phyloP scores from a whole-genome alignment of 305 asterid genomes.

The Fraxinus velutina region DNA sequence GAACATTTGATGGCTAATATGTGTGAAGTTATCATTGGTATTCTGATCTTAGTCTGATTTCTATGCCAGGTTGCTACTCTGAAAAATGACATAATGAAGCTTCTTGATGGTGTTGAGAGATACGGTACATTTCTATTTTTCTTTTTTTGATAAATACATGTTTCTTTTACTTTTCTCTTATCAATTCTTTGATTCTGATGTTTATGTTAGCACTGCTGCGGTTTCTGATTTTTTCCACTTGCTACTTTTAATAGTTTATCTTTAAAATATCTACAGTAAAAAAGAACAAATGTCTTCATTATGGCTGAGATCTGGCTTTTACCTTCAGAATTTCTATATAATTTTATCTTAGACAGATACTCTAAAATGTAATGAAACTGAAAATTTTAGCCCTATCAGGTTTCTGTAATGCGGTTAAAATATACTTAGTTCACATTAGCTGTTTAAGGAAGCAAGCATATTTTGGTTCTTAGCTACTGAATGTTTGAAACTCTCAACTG shows the following conservation, averaged over 20 bases:
- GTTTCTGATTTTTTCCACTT: not conserved
- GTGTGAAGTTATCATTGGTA: conserved; percentile 11
- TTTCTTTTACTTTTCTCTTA: not conserved
- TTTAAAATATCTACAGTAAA: not conserved
- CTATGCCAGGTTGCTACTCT: conserved; percentile 59
- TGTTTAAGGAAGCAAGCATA: not conserved
- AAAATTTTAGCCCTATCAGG: not conserved
- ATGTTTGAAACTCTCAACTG: not conserved
- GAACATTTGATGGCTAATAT: conserved; percentile 6
- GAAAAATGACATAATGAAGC: conserved; percentile 72
- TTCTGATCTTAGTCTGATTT: conserved; percentile 28
- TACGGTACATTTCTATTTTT: conserved; percentile 47
- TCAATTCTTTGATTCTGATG: not conserved
- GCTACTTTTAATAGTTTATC: not conserved
- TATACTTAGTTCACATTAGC: not conserved
- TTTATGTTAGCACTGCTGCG: not conserved
- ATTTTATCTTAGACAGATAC: not conserved
- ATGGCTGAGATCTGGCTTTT: conserved; percentile 7
- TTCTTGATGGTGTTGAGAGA: conserved; percentile 77
- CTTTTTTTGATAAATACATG: not conserved
- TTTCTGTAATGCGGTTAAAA: not conserved
- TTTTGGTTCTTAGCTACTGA: conserved; percentile 11
- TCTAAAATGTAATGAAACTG: not conserved
- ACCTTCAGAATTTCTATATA: not conserved
- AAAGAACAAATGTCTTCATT: conserved; percentile 4